phyloP scores from a whole-genome alignment of 1,139 yeast genomes.

The Kurtzmaniella quercitrusa region DNA sequence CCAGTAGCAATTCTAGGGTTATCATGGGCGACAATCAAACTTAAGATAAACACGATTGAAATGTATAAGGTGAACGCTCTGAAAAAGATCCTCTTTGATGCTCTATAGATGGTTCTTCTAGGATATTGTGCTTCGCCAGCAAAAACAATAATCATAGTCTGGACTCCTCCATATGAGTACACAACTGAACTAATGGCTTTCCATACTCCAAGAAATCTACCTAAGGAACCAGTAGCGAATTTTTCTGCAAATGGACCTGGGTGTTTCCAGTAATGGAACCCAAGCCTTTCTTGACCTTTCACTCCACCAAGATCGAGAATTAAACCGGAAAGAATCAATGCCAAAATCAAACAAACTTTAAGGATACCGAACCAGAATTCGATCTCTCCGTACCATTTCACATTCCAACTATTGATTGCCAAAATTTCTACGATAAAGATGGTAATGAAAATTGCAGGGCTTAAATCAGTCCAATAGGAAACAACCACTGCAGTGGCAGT shows the following conservation, averaged over 20 bases:
- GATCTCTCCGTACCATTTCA: slow-evolving; percentile 29
- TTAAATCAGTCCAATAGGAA: slow-evolving; percentile 20
- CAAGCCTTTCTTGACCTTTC: slow-evolving; percentile 20
- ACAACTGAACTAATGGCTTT: slow-evolving; percentile 35
- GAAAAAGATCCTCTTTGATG: slow-evolving; percentile 40
- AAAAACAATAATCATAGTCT: slow-evolving; percentile 26
- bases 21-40: slow-evolving; percentile 37
- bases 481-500: slow-evolving; percentile 25
- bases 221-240: slow-evolving; percentile 51
- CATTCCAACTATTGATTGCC: slow-evolving; percentile 19
- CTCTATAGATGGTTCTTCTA: slow-evolving; percentile 41
- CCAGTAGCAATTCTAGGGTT: slow-evolving; percentile 31
- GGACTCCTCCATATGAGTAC: slow-evolving; percentile 29
- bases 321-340: slow-evolving; percentile 22
- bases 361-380: slow-evolving; percentile 28
- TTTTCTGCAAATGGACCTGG: slow-evolving; percentile 45
- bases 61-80: slow-evolving; percentile 46
- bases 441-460: slow-evolving; percentile 25
- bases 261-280: slow-evolving; percentile 21
- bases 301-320: slow-evolving; percentile 32
- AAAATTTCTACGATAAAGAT: slow-evolving; percentile 22
- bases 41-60: slow-evolving; percentile 39
- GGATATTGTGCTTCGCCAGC: slow-evolving; percentile 35
- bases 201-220: slow-evolving; percentile 40
- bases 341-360: slow-evolving; percentile 23